Evolutionary conservation across 768 basidiomycete species (phyloP).

Genomic region (Suillus alpinus): DNA sequence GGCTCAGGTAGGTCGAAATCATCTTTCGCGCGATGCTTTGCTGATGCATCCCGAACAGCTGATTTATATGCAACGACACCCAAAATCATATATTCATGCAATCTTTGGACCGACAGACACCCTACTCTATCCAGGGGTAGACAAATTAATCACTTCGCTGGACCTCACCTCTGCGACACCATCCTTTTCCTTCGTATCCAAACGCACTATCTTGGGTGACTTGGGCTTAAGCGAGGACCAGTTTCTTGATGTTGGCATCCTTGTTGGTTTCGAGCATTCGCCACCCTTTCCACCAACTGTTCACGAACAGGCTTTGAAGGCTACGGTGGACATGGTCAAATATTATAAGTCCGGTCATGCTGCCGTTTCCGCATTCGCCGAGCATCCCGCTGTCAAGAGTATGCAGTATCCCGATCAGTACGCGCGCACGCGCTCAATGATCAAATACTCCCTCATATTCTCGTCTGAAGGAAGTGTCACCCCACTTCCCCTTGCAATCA

Average conservation of each 20-base stretch:
- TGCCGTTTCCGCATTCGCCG: constrained; percentile 71
- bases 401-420: constrained; percentile 83
- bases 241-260: constrained; percentile 90
- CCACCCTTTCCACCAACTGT: constrained; percentile 78
- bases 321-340: constrained; percentile 88
- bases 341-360: constrained; percentile 89
- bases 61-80: constrained; percentile 91
- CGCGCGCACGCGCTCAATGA: constrained; percentile 85
- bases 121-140: constrained; percentile 82
- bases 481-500: constrained; percentile 75
- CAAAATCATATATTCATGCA: constrained; percentile 91
- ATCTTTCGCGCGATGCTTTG: not conserved
- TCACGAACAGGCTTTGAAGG: constrained; percentile 79
- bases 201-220: constrained; percentile 66
- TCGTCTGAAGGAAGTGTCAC: constrained; percentile 80
- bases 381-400: constrained; percentile 80
- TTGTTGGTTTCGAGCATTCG: constrained; percentile 85
- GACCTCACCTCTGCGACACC: constrained; percentile 69
- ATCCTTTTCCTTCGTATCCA: constrained; percentile 82
- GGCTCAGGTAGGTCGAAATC: constrained; percentile 74
- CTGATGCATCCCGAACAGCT: constrained; percentile 50
- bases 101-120: constrained; percentile 90
- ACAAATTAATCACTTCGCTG: constrained; percentile 86
- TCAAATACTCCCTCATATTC: constrained; percentile 88
- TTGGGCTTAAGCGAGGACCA: constrained; percentile 78